Evolutionary conservation across 805 yeast genomes (phyloP).

Genomic region (Lachancea nothofagi): DNA sequence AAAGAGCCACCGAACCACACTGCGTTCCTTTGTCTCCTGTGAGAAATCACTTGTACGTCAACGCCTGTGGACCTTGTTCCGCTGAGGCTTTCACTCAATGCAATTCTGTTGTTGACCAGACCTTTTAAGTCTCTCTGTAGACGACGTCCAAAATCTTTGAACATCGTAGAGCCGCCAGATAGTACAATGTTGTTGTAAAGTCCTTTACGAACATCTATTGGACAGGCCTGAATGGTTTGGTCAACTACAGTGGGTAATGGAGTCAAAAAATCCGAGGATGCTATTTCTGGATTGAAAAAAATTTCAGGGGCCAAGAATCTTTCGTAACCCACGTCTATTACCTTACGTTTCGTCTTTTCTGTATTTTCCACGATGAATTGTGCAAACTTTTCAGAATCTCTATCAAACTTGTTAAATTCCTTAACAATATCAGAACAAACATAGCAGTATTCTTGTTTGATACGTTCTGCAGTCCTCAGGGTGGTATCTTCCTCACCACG

Average conservation of each 20-base stretch:
- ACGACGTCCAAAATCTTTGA: conserved; percentile 95
- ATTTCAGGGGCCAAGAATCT: conserved; percentile 98
- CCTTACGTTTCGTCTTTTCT: conserved; percentile 52
- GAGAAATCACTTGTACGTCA: conserved; percentile 93
- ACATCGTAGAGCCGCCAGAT: conserved; percentile 98
- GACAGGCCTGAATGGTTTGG: conserved; percentile 88
- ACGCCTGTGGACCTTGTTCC: conserved; percentile 84
- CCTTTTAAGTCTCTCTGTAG: conserved; percentile 88
- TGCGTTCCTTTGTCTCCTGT: conserved; percentile 95
- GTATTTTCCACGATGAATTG: conserved; percentile 85
- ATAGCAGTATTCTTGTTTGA: conserved; percentile 94
- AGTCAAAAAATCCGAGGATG: conserved; percentile 88
- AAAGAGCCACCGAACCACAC: conserved; percentile 99
- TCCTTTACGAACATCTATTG: conserved; percentile 97
- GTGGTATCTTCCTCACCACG: conserved; percentile 95
- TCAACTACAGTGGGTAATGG: conserved; percentile 97
- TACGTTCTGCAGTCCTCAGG: conserved; percentile 90
- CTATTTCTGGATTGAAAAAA: conserved; percentile 96
- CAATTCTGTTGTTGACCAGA: conserved; percentile 84
- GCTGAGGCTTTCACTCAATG: conserved; percentile 68
- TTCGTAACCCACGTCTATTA: conserved; percentile 95
- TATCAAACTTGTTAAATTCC: conserved; percentile 91
- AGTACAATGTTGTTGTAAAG: conserved; percentile 91
- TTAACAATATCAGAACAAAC: conserved; percentile 97
- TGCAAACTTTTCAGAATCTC: conserved; percentile 89